Percentiles rank a stretch among this genome's conserved stretches.
Evolutionary conservation across 1,139 yeast species (phyloP).

Genomic region (Scheffersomyces insectosa): DNA sequence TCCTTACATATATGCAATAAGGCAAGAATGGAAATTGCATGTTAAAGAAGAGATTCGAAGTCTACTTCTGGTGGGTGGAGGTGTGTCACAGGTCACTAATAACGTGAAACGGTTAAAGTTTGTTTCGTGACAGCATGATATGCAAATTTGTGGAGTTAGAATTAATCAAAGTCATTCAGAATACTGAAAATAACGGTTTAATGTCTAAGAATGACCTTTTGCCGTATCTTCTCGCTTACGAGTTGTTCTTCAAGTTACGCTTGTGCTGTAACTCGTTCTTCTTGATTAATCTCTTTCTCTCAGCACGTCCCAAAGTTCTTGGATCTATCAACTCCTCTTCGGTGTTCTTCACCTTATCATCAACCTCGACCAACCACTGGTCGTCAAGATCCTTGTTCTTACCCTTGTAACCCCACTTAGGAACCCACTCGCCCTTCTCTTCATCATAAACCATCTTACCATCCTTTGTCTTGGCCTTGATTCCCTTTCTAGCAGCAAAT

Average conservation of each 20-base stretch:
- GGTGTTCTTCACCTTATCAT: constrained; percentile 67
- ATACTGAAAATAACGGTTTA: too few species aligned
- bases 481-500: constrained; percentile 95
- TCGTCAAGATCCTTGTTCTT: constrained; percentile 80
- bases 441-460: constrained; percentile 93
- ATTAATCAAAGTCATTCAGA: too few species aligned
- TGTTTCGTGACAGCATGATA: too few species aligned
- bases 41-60: too few species aligned
- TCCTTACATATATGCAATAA: too few species aligned
- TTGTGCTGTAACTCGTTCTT: constrained; percentile 87
- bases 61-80: too few species aligned
- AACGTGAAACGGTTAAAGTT: too few species aligned
- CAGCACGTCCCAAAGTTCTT: constrained; percentile 73
- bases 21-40: too few species aligned
- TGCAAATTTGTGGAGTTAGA: too few species aligned
- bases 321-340: constrained; percentile 83
- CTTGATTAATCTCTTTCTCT: constrained; percentile 81
- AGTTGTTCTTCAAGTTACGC: constrained; percentile 59
- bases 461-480: constrained; percentile 83
- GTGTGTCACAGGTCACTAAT: too few species aligned
- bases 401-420: constrained; percentile 98
- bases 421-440: constrained; percentile 90
- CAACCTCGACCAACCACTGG: constrained; percentile 97
- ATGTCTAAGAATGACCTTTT: too few species aligned
- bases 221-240: constrained; percentile 3